Conservation (phyloP, 257 asterid species). For the Penstemon newberryi region DNA sequence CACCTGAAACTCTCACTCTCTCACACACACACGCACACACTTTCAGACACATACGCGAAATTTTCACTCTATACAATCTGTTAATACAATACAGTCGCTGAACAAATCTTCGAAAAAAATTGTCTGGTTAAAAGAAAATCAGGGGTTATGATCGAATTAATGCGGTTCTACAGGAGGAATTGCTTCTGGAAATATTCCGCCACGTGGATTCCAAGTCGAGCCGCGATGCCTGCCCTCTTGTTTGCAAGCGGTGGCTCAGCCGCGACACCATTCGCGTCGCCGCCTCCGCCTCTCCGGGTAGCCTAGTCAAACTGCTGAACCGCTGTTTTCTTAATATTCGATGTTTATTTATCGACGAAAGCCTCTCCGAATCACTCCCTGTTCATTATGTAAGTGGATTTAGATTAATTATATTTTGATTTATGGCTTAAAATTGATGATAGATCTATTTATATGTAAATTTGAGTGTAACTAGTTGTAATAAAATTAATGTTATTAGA, state of each 20-base stretch:
- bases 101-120: neutral
- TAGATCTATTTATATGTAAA: neutral
- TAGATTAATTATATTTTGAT: neutral
- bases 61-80: neutral
- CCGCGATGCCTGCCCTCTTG: slow-evolving; percentile 73
- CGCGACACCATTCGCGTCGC: slow-evolving; percentile 69
- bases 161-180: slow-evolving; percentile 61
- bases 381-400: slow-evolving; percentile 43
- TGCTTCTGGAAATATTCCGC: slow-evolving; percentile 63
- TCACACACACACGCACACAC: neutral
- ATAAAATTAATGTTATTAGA: neutral
- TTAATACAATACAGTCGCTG: neutral
- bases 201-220: slow-evolving; percentile 54
- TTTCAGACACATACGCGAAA: neutral
- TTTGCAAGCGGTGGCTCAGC: slow-evolving; percentile 81
- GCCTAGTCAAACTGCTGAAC: slow-evolving; percentile 48
- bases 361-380: slow-evolving; percentile 56
- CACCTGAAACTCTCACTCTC: neutral
- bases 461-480: neutral
- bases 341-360: slow-evolving; percentile 57
- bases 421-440: neutral
- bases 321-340: slow-evolving; percentile 49
- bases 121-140: slow-evolving; percentile 34
- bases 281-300: slow-evolving; percentile 67
- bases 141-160: slow-evolving; percentile 64